A percentile compares a stretch with the other conserved stretches of the same genome.
Conservation (phyloP, 192 early-diverging fungal species). For the Pilobolus umbonatus region DNA sequence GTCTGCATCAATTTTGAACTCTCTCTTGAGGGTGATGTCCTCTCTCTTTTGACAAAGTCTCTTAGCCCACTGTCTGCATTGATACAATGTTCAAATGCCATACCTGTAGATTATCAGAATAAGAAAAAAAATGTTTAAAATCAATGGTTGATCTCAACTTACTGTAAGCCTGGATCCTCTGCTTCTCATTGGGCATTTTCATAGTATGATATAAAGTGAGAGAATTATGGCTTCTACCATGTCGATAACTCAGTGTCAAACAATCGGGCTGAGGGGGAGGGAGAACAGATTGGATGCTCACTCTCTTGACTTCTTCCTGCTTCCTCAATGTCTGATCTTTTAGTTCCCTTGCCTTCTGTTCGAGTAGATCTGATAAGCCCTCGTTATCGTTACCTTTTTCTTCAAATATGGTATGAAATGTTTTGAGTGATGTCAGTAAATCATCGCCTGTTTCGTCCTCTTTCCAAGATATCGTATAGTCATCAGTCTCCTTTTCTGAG, state of each 20-base stretch:
- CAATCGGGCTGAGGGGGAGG: conserved; percentile 22
- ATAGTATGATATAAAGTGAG: conserved; percentile 37
- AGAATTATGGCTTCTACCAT: conserved; percentile 24
- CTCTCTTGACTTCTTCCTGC: conserved; percentile 4
- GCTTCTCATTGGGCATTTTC: conserved; percentile 23
- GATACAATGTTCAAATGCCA: conserved; percentile 33
- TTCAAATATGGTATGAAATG: conserved; percentile 34
- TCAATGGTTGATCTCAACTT: background rate
- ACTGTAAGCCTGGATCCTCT: conserved; percentile 31
- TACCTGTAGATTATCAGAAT: conserved; percentile 9
- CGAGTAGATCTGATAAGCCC: conserved; percentile 31
- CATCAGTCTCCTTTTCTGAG: conserved; percentile 3
- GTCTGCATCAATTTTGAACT: conserved; percentile 15
- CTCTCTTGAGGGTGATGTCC: conserved; percentile 16
- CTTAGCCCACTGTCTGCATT: conserved; percentile 30
- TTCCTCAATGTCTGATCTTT: conserved; percentile 10
- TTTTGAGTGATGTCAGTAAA: conserved; percentile 21
- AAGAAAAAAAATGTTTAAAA: conserved; percentile 5
- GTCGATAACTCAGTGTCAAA: conserved; percentile 29
- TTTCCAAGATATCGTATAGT: conserved; percentile 31
- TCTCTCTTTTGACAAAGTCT: conserved; percentile 11
- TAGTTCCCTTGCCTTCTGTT: conserved; percentile 23
- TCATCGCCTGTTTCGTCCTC: conserved; percentile 31
- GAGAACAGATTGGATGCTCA: background rate
- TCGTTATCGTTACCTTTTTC: conserved; percentile 26